Percentiles rank a stretch among this genome's conserved stretches.
phyloP scores from a whole-genome alignment of 1,284 basidiomycete genomes.

The Fomitopsis schrenkii region DNA sequence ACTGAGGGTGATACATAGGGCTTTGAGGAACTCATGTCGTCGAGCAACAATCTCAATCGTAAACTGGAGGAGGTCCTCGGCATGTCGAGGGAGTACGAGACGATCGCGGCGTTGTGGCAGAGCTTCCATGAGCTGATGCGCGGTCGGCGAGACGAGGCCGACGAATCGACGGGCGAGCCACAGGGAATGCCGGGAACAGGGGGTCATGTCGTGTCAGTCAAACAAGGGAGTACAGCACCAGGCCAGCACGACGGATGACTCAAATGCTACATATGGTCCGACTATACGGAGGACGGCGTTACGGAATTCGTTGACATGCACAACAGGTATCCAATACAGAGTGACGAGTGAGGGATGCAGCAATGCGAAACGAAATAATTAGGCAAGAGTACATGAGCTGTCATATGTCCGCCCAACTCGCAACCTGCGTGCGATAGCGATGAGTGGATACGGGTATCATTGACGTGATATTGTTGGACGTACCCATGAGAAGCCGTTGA shows the following conservation, averaged over 20 bases:
- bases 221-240: conserved; percentile 19
- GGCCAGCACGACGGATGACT: conserved; percentile 13
- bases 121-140: conserved; percentile 79
- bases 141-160: conserved; percentile 36
- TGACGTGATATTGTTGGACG: neutral
- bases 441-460: neutral
- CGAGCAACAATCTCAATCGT: conserved; percentile 88
- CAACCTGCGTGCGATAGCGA: conserved; percentile 41
- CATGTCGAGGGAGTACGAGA: conserved; percentile 91
- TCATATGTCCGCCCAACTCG: conserved; percentile 69
- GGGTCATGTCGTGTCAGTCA: conserved; percentile 51
- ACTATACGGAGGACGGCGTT: conserved; percentile 10
- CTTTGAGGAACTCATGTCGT: conserved; percentile 85
- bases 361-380: conserved; percentile 25
- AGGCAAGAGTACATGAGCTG: conserved; percentile 20
- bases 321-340: conserved; percentile 50
- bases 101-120: conserved; percentile 85
- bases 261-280: conserved; percentile 17
- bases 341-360: conserved; percentile 20
- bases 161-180: conserved; percentile 25
- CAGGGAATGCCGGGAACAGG: conserved; percentile 63
- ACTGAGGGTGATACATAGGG: conserved; percentile 44
- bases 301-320: conserved; percentile 21
- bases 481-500: conserved; percentile 94
- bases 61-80: conserved; percentile 90